phyloP scores from a whole-genome alignment of 2,329 filamentous ascomycete genomes.

The Colletotrichum sojae region DNA sequence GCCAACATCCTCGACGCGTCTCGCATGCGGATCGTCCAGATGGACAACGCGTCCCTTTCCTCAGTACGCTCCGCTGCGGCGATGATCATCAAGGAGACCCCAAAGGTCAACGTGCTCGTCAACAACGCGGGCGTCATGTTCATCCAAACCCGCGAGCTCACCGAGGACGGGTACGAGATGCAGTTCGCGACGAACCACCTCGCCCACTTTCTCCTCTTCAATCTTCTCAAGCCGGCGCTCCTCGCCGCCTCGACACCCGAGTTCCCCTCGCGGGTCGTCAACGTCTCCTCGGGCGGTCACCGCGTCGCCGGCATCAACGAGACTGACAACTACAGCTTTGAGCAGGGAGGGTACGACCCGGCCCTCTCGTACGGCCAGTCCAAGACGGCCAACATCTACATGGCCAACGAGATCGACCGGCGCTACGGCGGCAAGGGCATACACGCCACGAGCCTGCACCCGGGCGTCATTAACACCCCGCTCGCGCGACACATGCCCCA shows the following conservation, averaged over 20 bases:
- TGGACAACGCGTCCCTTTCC: conserved; percentile 39
- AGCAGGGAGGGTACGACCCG: conserved; percentile 48
- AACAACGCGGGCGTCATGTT: conserved; percentile 60
- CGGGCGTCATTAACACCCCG: conserved; percentile 27
- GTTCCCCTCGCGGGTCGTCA: conserved; percentile 63
- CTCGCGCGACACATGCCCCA: neutral
- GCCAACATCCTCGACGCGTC: conserved; percentile 38
- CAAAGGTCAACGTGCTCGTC: conserved; percentile 57
- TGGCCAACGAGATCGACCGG: conserved; percentile 65
- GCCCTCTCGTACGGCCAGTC: conserved; percentile 60
- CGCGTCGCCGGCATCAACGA: conserved; percentile 47
- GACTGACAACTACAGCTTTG: conserved; percentile 50
- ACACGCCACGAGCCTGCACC: conserved; percentile 50
- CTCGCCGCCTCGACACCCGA: conserved; percentile 40
- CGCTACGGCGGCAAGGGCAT: conserved; percentile 40
- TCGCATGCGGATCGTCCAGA: conserved; percentile 17
- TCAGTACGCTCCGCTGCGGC: conserved; percentile 48
- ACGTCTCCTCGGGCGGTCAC: conserved; percentile 60
- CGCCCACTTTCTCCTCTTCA: conserved; percentile 46
- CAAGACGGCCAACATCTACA: conserved; percentile 66
- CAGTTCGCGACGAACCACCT: conserved; percentile 49
- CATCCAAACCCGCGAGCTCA: conserved; percentile 41
- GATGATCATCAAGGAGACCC: conserved; percentile 47
- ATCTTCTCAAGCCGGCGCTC: conserved; percentile 44
- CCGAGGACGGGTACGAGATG: conserved; percentile 44